Conservation (phyloP, 192 early-diverging fungal species). For the Coemansia sp. region DNA sequence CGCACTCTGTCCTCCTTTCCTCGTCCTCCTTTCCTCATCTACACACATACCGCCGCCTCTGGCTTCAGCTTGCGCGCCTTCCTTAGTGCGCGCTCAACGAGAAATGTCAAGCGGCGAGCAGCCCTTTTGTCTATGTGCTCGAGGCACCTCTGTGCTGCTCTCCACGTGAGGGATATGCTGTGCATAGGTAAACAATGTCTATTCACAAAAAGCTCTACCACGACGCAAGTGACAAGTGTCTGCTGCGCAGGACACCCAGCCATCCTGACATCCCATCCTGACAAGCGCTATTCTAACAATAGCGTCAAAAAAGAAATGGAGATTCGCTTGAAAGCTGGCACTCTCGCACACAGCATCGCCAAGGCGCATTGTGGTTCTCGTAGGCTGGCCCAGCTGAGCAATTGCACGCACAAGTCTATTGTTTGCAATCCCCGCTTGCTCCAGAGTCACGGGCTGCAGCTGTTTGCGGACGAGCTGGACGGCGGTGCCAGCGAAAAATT, state of each 20-base stretch:
- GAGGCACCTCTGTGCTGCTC: constrained; percentile 3
- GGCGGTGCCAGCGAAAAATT: not conserved
- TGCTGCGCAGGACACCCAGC: no score
- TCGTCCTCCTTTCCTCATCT: no score
- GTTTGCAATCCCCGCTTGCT: not conserved
- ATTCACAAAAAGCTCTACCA: not conserved
- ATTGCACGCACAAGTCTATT: not conserved
- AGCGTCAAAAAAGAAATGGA: no score
- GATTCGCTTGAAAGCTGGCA: not conserved
- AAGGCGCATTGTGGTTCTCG: not conserved
- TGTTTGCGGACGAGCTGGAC: not conserved
- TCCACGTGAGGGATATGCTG: constrained; percentile 3
- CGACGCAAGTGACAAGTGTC: not conserved
- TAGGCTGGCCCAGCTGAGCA: not conserved
- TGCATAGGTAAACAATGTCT: constrained; percentile 4
- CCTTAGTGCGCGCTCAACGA: not conserved
- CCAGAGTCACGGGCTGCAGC: constrained; percentile 3
- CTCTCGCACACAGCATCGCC: not conserved
- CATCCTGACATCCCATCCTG: no score
- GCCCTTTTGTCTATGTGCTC: not conserved
- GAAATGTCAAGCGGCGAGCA: not conserved
- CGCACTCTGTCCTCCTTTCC: constrained; percentile 2
- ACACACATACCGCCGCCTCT: not conserved
- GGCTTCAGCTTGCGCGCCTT: not conserved
- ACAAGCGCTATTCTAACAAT: no score